phyloP scores from a whole-genome alignment of 1,284 basidiomycete genomes.

The Heterobasidion irregulare region DNA sequence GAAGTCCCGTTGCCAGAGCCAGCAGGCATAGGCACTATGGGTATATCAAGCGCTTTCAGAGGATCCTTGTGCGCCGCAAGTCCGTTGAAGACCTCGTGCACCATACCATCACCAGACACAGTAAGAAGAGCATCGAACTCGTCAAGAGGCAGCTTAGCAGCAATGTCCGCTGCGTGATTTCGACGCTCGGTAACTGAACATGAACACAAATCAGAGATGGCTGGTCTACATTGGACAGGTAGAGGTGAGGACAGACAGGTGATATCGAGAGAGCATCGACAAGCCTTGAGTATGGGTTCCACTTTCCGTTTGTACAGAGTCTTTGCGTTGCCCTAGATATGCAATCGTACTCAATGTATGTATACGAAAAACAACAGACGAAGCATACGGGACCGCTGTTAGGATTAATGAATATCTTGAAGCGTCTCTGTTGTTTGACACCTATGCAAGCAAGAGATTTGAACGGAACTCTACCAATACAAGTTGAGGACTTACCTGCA shows the following conservation, averaged over 20 bases:
- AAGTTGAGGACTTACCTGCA: constrained; percentile 31
- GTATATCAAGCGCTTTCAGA: constrained; percentile 61
- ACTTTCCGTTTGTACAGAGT: constrained; percentile 59
- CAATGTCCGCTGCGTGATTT: constrained; percentile 68
- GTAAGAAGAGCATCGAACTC: constrained; percentile 73
- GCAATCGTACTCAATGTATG: background rate
- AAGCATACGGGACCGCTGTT: constrained; percentile 61
- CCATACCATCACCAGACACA: constrained; percentile 85
- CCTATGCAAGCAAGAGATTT: constrained; percentile 24
- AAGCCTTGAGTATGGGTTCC: constrained; percentile 75
- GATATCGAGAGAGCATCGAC: constrained; percentile 61
- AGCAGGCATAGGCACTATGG: constrained; percentile 82
- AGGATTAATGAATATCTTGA: constrained; percentile 85
- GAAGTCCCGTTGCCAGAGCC: constrained; percentile 82
- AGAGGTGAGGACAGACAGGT: constrained; percentile 38
- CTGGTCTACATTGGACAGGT: background rate
- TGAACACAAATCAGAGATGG: background rate
- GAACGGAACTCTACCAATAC: background rate
- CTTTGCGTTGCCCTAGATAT: constrained; percentile 60
- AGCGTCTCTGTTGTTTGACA: constrained; percentile 36
- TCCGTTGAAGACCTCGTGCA: constrained; percentile 93
- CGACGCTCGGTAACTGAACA: constrained; percentile 2
- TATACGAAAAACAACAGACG: background rate
- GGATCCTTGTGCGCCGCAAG: constrained; percentile 71
- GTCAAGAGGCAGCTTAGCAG: constrained; percentile 47